Evolutionary conservation across 164 flowering plant genomes (phyloP), one percentile per base, ranked within the genome.

Genomic region (Pachysandra terminalis): DNA sequence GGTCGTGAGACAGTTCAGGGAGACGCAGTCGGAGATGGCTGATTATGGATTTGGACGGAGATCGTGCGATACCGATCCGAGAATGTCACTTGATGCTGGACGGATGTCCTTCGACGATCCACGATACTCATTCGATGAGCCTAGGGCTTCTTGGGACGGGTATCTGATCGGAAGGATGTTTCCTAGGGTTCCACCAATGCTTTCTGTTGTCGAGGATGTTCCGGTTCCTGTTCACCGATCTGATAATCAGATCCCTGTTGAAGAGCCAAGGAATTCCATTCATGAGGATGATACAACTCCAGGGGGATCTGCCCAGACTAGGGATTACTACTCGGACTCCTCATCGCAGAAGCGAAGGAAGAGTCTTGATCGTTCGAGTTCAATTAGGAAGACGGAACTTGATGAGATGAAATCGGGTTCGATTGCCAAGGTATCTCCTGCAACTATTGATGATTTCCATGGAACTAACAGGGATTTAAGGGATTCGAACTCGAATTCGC

Each of bases 71-170:
- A 75, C 77, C 19, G 89, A 81, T 69, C 85, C 87, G 9, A 72
- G 89, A 60, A 70, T 70, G 62, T 83, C 85, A 0, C 74, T 83
- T 19, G 89, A 85, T 67, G 83, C 81, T 6, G 83, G 80, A 7
- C 71, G 89, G 66, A 77, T 77, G 55, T 89, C 95, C 3, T 84
- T 87, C 28, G 96, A 90, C 56, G 91, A 86, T 71, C 82, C 89
- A 3, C 51, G 90, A 22, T 79, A 75, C 63, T 91, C 95, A 0
- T 84, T 87, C 64, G 99, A 93, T 60, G 96, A 88, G 75, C 96
- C 97, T 0, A 73, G 99, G 56, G 99, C 97, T 58, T 90, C 97
- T 10, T 96, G 98, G 96, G 99, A 96, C 75, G 99, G 98, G 7
- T 79, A 89, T 64, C 60, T 89, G 79, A 84, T 81, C 19, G 94